A percentile compares a stretch with the other conserved stretches of the same genome.
These are phyloP conservation scores for Phytophthora cactorum DNA, from an alignment of 352 stramenopile species.

Conservation along the genomic window DNA sequence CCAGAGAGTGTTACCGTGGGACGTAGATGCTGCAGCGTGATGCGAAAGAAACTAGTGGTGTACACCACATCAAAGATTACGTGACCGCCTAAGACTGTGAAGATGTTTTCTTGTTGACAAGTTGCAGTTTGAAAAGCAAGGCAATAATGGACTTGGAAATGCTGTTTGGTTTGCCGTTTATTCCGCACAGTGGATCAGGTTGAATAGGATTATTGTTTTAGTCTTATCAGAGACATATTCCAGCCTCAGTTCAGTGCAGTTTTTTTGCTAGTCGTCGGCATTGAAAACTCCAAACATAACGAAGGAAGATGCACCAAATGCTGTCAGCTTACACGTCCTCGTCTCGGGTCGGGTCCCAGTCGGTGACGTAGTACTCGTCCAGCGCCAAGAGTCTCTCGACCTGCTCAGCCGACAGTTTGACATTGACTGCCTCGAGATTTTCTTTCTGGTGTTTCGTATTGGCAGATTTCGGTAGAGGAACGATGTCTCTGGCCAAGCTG, in stretches of 20 bases:
- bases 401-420: slow-evolving; percentile 44
- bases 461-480: slow-evolving; percentile 70
- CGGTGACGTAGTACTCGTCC: slow-evolving; percentile 54
- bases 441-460: slow-evolving; percentile 51
- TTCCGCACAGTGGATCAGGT: background rate
- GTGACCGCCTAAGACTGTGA: background rate
- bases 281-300: too few relatives aligned
- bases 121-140: too few relatives aligned
- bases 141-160: too few relatives aligned
- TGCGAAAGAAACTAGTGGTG: slow-evolving; percentile 32
- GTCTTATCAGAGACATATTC: background rate
- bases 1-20: slow-evolving; percentile 5
- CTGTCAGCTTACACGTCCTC: slow-evolving; percentile 35
- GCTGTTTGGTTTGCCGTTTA: background rate
- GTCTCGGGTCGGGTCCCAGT: slow-evolving; percentile 57
- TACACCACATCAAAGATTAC: slow-evolving; percentile 20
- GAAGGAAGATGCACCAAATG: too few relatives aligned
- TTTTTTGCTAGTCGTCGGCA: background rate
- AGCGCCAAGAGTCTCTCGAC: slow-evolving; percentile 44
- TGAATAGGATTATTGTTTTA: background rate
- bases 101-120: too few relatives aligned
- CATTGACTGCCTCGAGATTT: slow-evolving; percentile 52
- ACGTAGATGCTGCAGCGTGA: slow-evolving; percentile 2
- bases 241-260: slow-evolving; percentile 11
- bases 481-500: slow-evolving; percentile 55